Evolutionary conservation across 495 filamentous ascomycete species (phyloP).

Genomic region (Aspergillus affinis): DNA sequence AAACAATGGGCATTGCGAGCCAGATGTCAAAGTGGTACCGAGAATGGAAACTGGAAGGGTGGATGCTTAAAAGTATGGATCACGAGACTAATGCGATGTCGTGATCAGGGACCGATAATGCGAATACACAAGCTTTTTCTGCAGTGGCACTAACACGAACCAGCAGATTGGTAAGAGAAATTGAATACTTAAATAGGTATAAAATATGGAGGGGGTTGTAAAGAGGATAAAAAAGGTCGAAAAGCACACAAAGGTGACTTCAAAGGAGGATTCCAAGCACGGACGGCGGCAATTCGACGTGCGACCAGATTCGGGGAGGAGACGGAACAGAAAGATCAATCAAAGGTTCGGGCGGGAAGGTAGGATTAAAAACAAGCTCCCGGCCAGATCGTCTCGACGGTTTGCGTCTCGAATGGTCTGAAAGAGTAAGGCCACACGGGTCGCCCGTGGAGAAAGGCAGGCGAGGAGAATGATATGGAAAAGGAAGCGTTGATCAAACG

Average conservation of each 20-base stretch:
- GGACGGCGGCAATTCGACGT: too few species aligned
- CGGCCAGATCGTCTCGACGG: background rate
- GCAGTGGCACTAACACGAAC: background rate
- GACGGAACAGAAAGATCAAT: background rate
- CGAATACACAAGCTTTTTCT: slow-evolving; percentile 15
- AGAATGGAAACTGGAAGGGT: slow-evolving; percentile 7
- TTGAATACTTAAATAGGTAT: background rate
- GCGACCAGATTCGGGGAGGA: background rate
- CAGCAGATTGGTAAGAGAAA: slow-evolving; percentile 6
- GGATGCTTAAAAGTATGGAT: slow-evolving; percentile 20
- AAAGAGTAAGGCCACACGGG: background rate
- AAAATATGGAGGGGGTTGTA: background rate
- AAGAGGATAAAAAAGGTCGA: background rate
- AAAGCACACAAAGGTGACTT: background rate
- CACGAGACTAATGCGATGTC: slow-evolving; percentile 26
- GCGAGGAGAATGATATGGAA: slow-evolving; percentile 1
- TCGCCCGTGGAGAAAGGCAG: slow-evolving; percentile 3
- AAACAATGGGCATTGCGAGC: slow-evolving; percentile 16
- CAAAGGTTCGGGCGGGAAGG: background rate
- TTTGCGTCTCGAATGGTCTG: background rate
- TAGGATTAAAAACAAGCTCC: background rate
- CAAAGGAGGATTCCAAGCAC: too few species aligned
- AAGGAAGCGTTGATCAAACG: slow-evolving; percentile 6
- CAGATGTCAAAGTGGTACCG: slow-evolving; percentile 8
- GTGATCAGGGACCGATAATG: slow-evolving; percentile 26